Base-by-base conservation (phyloP, 78 protist species). In the Trichosphaerium sp. region DNA sequence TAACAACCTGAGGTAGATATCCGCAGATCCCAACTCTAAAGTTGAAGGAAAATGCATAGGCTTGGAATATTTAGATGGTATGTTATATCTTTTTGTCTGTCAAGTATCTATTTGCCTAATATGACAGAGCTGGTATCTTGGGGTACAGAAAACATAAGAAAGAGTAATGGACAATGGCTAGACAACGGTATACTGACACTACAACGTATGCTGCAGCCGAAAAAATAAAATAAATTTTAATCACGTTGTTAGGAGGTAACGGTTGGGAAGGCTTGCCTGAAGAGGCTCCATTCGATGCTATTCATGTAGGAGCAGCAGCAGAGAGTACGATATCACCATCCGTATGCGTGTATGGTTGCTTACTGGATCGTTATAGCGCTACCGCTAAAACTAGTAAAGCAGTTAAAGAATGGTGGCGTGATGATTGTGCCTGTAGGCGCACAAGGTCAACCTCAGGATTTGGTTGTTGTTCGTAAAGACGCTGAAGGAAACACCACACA, bases 261-360 rank as follows among this genome's bases (percentile, higher is more conserved):
- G 76, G 76, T 1, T 7, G 71, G 65, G 7, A 4, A 2, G 76
- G 76, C 1, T 1, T 31, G 10, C 43, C 40, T n/a, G 5, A 5
- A 14, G 1, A 28, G 26, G 66, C 58, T 1, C 76, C 76, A n/a
- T 71, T 63, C 42, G 76, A 71, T 41, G 49, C 18, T 4, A 71
- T 71, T 40, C 66, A 55, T 31, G 76, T 71, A 7, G 63, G 65
- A 5, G 76, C 76, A 4, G 74, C 67, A 28, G 61, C 61, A 25
- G 61, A 21, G 52, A 56, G 61, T 56, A 56, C 28, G 32, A n/a
- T n/a, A n/a, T n/a, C n/a, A n/a, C n/a, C 26, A 28, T 12, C n/a
- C 52, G n/a, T 56, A 28, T n/a, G 14, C 32, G n/a, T 56, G 14
- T 34, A 28, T 56, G n/a, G n/a, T 14, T 56, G 14, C 12, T n/a